These are phyloP conservation scores for Macrophomina tecta DNA, from an alignment of 2,329 filamentous ascomycete genomes.

Conservation along the genomic window DNA sequence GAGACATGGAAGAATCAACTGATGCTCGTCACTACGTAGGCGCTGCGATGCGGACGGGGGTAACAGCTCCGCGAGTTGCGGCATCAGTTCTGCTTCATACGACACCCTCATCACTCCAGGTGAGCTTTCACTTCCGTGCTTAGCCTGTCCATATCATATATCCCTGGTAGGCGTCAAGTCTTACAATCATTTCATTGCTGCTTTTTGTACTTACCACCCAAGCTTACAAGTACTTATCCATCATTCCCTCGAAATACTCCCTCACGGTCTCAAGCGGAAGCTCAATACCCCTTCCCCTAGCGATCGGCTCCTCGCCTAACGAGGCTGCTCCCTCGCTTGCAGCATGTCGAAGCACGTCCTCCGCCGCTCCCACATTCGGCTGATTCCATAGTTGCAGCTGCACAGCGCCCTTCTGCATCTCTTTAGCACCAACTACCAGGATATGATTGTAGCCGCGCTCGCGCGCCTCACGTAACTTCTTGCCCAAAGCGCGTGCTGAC, in stretches of 20 bases:
- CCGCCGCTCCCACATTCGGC: background rate
- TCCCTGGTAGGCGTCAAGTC: background rate
- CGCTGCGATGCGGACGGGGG: no score
- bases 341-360: background rate
- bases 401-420: slow-evolving; percentile 34
- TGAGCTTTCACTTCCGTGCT: no score
- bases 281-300: slow-evolving; percentile 1
- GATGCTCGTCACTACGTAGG: no score
- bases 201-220: background rate
- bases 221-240: slow-evolving; percentile 20
- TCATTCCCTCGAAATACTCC: slow-evolving; percentile 9
- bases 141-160: background rate
- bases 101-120: no score
- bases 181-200: background rate
- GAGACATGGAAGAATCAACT: no score
- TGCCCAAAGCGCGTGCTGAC: slow-evolving; percentile 65
- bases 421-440: slow-evolving; percentile 67
- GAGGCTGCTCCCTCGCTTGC: background rate
- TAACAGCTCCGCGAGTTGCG: no score
- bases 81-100: no score
- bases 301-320: background rate
- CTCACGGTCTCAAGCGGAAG: background rate
- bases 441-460: slow-evolving; percentile 75
- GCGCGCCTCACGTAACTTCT: slow-evolving; percentile 77
- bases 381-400: slow-evolving; percentile 23